Evolutionary conservation across 2,329 filamentous ascomycete genomes (phyloP).

Genomic region (Scedosporium apiospermum): DNA sequence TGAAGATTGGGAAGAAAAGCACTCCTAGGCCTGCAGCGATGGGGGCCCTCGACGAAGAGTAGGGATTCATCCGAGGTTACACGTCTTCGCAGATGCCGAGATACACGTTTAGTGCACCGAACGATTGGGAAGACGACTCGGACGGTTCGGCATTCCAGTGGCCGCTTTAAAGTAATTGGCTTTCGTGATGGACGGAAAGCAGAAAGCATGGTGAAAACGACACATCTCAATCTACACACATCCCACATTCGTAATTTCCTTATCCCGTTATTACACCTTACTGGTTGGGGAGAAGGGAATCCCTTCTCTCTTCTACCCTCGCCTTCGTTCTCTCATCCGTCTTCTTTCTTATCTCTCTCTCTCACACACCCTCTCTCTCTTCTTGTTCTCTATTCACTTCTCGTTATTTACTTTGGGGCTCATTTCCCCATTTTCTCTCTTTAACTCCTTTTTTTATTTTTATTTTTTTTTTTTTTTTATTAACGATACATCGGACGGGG

Average conservation of each 20-base stretch:
- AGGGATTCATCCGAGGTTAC: conserved; percentile 24
- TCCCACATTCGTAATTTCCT: not conserved
- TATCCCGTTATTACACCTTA: conserved; percentile 2
- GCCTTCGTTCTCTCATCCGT: not conserved
- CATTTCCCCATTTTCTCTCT: conserved; percentile 2
- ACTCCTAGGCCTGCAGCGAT: conserved; percentile 45
- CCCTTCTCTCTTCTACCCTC: conserved; percentile 7
- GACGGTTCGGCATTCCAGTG: conserved; percentile 2
- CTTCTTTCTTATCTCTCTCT: conserved; percentile 4
- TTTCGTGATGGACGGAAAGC: not conserved
- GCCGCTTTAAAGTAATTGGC: not conserved
- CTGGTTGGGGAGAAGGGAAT: not conserved
- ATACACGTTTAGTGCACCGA: conserved; percentile 12
- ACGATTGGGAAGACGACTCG: conserved; percentile 13
- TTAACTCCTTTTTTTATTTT: not conserved
- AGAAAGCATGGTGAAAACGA: not conserved
- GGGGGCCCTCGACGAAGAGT: conserved; percentile 48
- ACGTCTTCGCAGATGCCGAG: conserved; percentile 11
- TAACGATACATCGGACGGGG: not conserved
- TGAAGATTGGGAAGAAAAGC: conserved; percentile 64
- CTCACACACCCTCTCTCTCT: not conserved
- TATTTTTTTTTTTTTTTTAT: no score
- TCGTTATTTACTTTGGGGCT: conserved; percentile 1
- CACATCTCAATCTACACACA: not conserved
- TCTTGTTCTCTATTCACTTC: not conserved